Conservation (phyloP, 768 basidiomycete genomes). For the Pleurotus tuber-regium region DNA sequence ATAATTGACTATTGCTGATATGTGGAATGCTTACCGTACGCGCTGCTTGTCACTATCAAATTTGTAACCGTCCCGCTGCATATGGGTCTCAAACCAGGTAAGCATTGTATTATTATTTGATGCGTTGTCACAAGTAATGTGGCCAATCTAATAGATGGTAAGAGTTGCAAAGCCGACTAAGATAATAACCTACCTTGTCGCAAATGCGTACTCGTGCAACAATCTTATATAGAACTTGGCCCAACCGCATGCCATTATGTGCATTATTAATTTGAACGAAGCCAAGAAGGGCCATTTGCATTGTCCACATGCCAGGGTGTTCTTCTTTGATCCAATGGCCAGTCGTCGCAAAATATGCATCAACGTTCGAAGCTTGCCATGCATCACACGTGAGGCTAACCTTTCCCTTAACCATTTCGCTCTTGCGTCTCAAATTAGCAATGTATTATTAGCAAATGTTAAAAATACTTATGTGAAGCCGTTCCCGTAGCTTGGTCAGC, state of each 20-base stretch:
- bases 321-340: constrained; percentile 37
- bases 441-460: not conserved
- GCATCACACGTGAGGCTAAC: constrained; percentile 35
- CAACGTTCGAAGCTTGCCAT: constrained; percentile 36
- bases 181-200: constrained; percentile 25
- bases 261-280: constrained; percentile 33
- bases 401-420: constrained; percentile 5
- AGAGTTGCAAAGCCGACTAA: too few relatives aligned
- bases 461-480: not conserved
- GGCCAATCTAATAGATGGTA: too few relatives aligned
- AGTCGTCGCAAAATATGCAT: constrained; percentile 38
- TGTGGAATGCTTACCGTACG: not conserved
- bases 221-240: constrained; percentile 37
- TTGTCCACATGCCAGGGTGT: constrained; percentile 20
- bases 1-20: too few relatives aligned
- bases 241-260: constrained; percentile 31
- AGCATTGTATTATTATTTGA: constrained; percentile 35
- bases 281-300: constrained; percentile 28
- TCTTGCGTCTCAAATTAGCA: not conserved
- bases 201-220: constrained; percentile 20
- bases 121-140: constrained; percentile 37
- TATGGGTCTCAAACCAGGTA: too few relatives aligned
- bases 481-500: not conserved
- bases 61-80: too few relatives aligned
- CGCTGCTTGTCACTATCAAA: constrained; percentile 5